phyloP scores from a whole-genome alignment of 805 yeast genomes.

The Saccharomycopsis sp. region DNA sequence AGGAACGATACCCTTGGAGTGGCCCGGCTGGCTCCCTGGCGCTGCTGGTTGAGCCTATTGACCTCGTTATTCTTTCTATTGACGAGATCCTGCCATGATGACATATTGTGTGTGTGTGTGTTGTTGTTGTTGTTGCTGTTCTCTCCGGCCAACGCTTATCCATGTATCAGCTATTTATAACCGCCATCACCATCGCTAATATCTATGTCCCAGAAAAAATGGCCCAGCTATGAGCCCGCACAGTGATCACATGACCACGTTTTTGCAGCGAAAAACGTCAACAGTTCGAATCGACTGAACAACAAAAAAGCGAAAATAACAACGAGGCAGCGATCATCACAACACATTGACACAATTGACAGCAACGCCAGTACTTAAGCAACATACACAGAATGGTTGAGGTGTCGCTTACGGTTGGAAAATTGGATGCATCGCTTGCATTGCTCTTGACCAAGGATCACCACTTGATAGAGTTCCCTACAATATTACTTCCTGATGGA shows the following conservation, averaged over 20 bases:
- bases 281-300: not conserved
- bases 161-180: too few relatives aligned
- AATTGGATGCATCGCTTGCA: slow-evolving; percentile 91
- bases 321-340: not conserved
- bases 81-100: not conserved
- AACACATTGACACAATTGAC: not conserved
- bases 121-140: not conserved
- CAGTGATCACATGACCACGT: not conserved
- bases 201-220: not conserved
- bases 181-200: too few relatives aligned
- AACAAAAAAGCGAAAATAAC: not conserved
- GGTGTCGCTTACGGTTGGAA: slow-evolving; percentile 91
- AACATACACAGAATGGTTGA: slow-evolving; percentile 52
- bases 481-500: slow-evolving; percentile 82
- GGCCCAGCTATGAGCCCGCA: not conserved
- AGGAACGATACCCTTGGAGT: not conserved
- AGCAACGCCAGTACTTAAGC: not conserved
- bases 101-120: not conserved
- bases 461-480: slow-evolving; percentile 94
- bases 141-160: not conserved
- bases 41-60: not conserved
- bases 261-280: not conserved
- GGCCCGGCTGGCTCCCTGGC: not conserved
- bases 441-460: slow-evolving; percentile 84
- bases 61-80: not conserved